Conservation (phyloP, 345 rosid species). For the Eucalyptus sp. region DNA sequence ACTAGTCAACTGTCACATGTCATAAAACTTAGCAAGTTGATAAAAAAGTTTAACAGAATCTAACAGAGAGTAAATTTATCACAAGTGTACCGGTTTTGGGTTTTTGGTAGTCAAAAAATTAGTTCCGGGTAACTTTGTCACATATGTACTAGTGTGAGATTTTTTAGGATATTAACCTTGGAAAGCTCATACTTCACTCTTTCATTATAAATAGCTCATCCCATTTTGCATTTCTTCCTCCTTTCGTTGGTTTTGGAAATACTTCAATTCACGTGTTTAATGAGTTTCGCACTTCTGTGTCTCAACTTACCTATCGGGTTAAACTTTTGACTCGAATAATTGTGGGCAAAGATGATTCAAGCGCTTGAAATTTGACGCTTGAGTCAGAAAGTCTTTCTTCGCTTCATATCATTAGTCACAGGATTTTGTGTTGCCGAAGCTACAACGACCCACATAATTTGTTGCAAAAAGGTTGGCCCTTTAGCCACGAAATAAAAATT, state of each 20-base stretch:
- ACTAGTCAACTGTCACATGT: too few relatives aligned
- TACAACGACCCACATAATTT: neutral
- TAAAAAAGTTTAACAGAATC: fast-evolving
- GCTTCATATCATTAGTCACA: neutral
- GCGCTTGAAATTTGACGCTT: neutral
- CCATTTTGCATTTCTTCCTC: neutral
- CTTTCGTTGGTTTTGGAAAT: neutral
- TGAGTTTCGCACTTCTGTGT: neutral
- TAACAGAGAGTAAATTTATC: fast-evolving
- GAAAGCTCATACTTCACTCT: neutral
- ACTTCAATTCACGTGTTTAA: neutral
- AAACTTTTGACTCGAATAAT: neutral
- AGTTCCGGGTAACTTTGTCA: fast-evolving
- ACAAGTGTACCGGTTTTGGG: fast-evolving
- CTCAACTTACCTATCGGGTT: neutral
- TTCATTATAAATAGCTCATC: neutral
- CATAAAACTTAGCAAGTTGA: too few relatives aligned
- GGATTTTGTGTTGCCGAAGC: neutral
- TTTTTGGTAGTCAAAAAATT: fast-evolving
- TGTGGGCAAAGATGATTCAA: neutral
- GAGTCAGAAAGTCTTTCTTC: neutral
- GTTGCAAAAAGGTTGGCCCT: neutral
- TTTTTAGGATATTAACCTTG: too few relatives aligned
- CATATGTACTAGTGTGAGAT: too few relatives aligned
- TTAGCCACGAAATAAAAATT: neutral